Base-by-base conservation (phyloP, 768 basidiomycete species). In the Kwoniella europaea region DNA sequence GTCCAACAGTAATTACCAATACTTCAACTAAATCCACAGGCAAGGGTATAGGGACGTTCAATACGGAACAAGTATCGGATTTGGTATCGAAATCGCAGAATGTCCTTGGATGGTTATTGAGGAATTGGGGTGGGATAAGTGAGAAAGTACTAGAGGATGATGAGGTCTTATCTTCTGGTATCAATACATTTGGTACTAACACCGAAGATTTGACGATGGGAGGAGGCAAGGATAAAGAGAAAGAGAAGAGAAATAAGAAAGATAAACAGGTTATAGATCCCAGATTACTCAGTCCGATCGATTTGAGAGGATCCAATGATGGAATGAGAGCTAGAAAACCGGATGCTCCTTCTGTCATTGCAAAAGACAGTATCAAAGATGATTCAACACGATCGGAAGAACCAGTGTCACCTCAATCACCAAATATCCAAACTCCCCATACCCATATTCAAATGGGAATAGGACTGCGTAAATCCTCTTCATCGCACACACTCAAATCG, bases 141-240 rank as follows among this genome's bases (percentile, higher is more conserved):
- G 74, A 77, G 29, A 69, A 71, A 50, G 73, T 79, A 2, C 54
- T 79, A n/a, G 78, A 79, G 57, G 68, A 59, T 13, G 68, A 70
- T 29, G 68, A 68, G 35, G 35, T 18, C 7, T 44, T 29, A 20
- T 54, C 63, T 50, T 56, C 24, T 15, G 12, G 22, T 10, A 18
- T 15, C 29, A 50, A 44, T 41, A 41, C 20, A 10, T 9, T 15
- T 50, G 16, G 12, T 24, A 41, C 20, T 54, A 35, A 35, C 35
- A 35, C 35, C 35, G 63, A 75, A 22, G 74, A 72, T 59, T 20
- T 9, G 5, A 52, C 18, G 52, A 35, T 20, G 6, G 20, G 27
- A 15, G 52, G 43, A 22, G 60, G 71, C 20, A 24, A 63, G 13
- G 60, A 60, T 18, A 46, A 52, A 46, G 35, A 62, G 16, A 29